These are phyloP conservation scores for Echeveria elegans DNA, from an alignment of 164 flowering plant genomes.

Conservation along the genomic window DNA sequence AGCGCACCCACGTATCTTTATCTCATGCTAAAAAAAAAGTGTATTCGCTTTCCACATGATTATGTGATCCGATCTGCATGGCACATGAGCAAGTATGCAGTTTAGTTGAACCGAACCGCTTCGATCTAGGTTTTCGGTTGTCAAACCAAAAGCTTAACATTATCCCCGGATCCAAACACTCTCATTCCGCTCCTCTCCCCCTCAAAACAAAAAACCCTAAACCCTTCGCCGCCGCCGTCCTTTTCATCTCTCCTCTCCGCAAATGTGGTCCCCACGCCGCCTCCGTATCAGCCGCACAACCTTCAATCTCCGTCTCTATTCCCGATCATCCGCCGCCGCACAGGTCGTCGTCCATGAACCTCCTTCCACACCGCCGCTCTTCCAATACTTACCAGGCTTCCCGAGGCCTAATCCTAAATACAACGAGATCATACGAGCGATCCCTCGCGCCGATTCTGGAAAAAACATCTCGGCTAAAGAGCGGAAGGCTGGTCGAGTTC, in stretches of 20 bases:
- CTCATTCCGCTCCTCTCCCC: neutral
- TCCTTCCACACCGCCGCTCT: slow-evolving; percentile 12
- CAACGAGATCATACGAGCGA: slow-evolving; percentile 61
- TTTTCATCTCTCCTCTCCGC: slow-evolving; percentile 2
- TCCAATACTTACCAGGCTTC: slow-evolving; percentile 48
- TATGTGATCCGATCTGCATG: no score
- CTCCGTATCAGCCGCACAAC: slow-evolving; percentile 20
- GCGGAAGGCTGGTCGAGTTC: slow-evolving; percentile 68
- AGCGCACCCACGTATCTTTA: no score
- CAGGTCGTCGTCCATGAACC: slow-evolving; percentile 16
- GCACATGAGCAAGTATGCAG: no score
- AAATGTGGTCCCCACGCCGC: slow-evolving; percentile 29
- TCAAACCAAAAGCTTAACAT: neutral
- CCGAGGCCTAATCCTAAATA: slow-evolving; percentile 73
- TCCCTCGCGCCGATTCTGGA: slow-evolving; percentile 59
- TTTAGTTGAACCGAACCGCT: neutral
- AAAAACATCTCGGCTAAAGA: slow-evolving; percentile 45
- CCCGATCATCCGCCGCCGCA: slow-evolving; percentile 34
- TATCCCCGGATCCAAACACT: neutral
- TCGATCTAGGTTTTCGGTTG: no score
- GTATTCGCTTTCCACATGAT: no score
- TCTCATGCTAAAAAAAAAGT: no score
- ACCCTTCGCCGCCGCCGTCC: neutral
- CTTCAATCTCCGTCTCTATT: slow-evolving; percentile 15
- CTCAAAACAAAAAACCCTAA: slow-evolving; percentile 1